Base-by-base conservation (phyloP, 306 rosid genomes). In the Castanea crenata region DNA sequence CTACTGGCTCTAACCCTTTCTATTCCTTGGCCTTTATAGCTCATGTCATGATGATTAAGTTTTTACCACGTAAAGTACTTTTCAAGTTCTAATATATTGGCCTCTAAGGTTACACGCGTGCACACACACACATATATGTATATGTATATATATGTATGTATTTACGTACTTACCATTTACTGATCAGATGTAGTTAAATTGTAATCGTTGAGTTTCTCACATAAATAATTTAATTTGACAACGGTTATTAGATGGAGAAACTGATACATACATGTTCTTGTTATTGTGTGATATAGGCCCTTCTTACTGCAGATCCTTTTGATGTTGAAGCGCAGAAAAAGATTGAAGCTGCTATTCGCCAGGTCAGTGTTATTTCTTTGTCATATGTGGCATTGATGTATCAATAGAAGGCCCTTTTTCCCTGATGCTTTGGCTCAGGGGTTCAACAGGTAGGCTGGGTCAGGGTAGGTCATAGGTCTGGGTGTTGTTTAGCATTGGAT, bases 301-400 rank as follows among this genome's bases (percentile, higher is more conserved):
- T 95, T 86, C 98, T 84, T 71, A 81, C 85, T 89, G 99, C 99
- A 31, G 97, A 95, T 83, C 99, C 98, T 72, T 95, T 91, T 91
- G 98, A 95, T 83, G 91, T 95, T 83, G 98, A 95, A 84, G 96
- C 99, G 54, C 99, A 95, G 82, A 93, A 84, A 90, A 95, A 93
- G 89, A 95, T 92, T 83, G 99, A 95, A 91, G 99, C 99, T 85
- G 90, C 98, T 57, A 92, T 95, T 51, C 98, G 88, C 20, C 99
- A 95, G 97, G 99, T 92, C 31, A 80, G 82, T 75, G 21, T 44
- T 68, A 15, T 49, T 79, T 74, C 57, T 65, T 9, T 31, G 18
- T 67, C 51, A 19, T 65, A 3, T 18, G 19, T 67, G 70, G 49
- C n/a, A 32, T 13, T 31, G 31, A 12, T 19, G 35, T 34, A 16